Evolutionary conservation across 192 early-diverging fungal genomes (phyloP), one percentile per base, ranked within the genome.

Genomic region (Glomus cerebriforme): DNA sequence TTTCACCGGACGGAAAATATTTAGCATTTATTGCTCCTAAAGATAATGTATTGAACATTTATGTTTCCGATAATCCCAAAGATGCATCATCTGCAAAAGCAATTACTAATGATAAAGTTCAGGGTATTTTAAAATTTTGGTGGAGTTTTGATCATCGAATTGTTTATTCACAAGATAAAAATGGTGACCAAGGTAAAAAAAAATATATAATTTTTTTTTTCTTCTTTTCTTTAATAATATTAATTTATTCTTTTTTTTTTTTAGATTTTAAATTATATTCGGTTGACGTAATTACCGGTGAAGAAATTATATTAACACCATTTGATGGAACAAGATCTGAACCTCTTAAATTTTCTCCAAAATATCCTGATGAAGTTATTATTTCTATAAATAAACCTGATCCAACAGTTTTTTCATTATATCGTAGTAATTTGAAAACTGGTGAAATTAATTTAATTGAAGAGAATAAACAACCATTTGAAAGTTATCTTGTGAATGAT

Each of bases 11-110:
- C 17, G 83, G 82, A 29, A 39, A 59, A 15, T 69, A 54, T 32
- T 49, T 83, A 22, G 81, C 70, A 37, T 83, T 68, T 73, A 67
- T 83, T 35, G 82, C 82, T 27, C 82, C 82, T 12, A 83, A 83
- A 58, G 58, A 83, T 27, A 67, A 69, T 59, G 67, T 83, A 1
- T 77, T 84, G 45, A 84, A 83, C 54, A 63, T 83, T 32, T 84
- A 79, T 45, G 29, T 83, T 43, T n/a, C 37, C 15, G 78, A 27
- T 3, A 60, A 83, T 64, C 62, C 80, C 35, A 35, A 35, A 43
- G 22, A 72, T 54, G 7, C 22, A 6, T 54, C 49, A 54, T 54
- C 49, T 22, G 81, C 82, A 4, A 83, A 58, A 32, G 59, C 68
- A 26, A 80, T 83, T 39, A 84, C 83, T 15, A 75, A 83, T 59